These are phyloP conservation scores for Talaromyces atroroseus DNA, from an alignment of 2,329 filamentous ascomycete genomes.

Conservation along the genomic window DNA sequence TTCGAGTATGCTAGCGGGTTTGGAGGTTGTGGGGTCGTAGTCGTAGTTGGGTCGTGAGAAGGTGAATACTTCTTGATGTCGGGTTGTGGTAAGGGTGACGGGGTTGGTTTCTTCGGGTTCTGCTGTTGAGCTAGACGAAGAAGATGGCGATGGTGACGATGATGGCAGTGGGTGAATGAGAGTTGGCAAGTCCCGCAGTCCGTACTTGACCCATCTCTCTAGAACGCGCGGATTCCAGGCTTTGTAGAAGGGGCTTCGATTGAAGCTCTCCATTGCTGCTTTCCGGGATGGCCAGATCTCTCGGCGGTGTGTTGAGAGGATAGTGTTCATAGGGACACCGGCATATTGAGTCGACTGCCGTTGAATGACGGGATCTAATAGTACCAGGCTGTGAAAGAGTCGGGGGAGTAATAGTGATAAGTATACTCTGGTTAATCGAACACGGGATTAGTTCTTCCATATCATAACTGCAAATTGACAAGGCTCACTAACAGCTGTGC, in stretches of 20 bases:
- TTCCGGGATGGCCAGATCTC: constrained; percentile 75
- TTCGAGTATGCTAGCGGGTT: constrained; percentile 36
- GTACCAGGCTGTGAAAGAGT: constrained; percentile 66
- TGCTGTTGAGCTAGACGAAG: constrained; percentile 5
- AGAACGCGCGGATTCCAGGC: constrained; percentile 78
- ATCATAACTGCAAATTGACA: neutral
- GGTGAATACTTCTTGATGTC: constrained; percentile 73
- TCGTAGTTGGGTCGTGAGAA: constrained; percentile 50
- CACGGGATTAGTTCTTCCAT: neutral
- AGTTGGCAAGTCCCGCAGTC: constrained; percentile 70
- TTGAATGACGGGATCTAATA: constrained; percentile 80
- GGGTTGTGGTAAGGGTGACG: constrained; percentile 70
- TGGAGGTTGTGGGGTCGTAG: constrained; percentile 47
- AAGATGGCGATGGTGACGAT: constrained; percentile 18
- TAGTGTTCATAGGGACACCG: constrained; percentile 33
- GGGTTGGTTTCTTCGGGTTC: constrained; percentile 30
- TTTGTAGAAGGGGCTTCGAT: constrained; percentile 68
- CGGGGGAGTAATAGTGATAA: constrained; percentile 74
- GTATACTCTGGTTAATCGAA: constrained; percentile 43
- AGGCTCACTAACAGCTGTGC: constrained; percentile 52
- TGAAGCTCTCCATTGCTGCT: constrained; percentile 63
- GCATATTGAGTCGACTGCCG: constrained; percentile 36
- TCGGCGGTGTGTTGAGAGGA: constrained; percentile 64
- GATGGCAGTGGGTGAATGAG: constrained; percentile 29
- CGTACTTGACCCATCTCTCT: constrained; percentile 65